Evolutionary conservation across 2,329 filamentous ascomycete species (phyloP).

Genomic region (Pseudocercospora crystallina): DNA sequence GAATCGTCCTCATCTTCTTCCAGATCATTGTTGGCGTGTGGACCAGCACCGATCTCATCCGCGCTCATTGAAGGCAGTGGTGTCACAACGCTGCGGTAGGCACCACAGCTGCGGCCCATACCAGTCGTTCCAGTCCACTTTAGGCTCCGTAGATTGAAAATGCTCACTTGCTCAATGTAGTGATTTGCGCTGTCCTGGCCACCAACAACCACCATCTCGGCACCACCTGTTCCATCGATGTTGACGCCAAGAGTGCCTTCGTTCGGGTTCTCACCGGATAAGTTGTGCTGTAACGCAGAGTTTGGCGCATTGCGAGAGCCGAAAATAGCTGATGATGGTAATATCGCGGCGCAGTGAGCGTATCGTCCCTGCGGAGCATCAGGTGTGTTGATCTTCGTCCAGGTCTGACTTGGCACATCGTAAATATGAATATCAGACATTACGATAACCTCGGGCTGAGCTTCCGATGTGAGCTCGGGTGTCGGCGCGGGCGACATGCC

Average conservation of each 20-base stretch:
- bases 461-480: constrained; percentile 69
- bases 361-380: constrained; percentile 92
- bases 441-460: constrained; percentile 64
- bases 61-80: constrained; percentile 70
- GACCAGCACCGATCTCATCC: constrained; percentile 64
- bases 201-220: constrained; percentile 95
- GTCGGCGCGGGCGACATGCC: constrained; percentile 78
- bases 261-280: constrained; percentile 76
- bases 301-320: constrained; percentile 79
- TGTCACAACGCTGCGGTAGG: constrained; percentile 92
- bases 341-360: constrained; percentile 89
- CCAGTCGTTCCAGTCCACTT: constrained; percentile 92
- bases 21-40: constrained; percentile 42
- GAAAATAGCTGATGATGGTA: constrained; percentile 85
- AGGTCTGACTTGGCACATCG: constrained; percentile 76
- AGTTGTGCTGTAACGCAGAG: constrained; percentile 87
- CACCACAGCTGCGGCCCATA: constrained; percentile 88
- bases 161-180: constrained; percentile 98
- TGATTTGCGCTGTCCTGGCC: constrained; percentile 97
- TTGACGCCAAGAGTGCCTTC: constrained; percentile 84
- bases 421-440: constrained; percentile 99
- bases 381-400: constrained; percentile 73
- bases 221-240: constrained; percentile 85
- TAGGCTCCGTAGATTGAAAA: constrained; percentile 91
- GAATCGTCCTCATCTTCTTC: constrained; percentile 41